Base-by-base conservation (phyloP, 306 rosid species). In the Casuarina glauca region DNA sequence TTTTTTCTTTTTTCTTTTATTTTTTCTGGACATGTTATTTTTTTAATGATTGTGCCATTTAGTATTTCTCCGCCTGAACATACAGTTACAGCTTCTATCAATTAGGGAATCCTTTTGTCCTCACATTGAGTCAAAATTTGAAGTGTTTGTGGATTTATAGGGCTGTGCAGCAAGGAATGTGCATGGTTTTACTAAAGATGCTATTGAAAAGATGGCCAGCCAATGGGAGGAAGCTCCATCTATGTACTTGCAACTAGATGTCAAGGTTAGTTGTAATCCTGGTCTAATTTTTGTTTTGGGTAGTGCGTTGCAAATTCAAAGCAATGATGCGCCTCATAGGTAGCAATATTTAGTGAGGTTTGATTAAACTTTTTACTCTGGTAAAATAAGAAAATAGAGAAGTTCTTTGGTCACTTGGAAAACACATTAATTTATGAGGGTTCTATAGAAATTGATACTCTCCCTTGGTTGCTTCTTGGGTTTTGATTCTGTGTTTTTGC, bases 121-220 rank as follows among this genome's bases (percentile, higher is more conserved):
- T 26, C 48, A 41, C 70, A 52, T 55, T 49, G 52, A 79, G 71
- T 64, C 44, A 67, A 8, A n/a, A 42, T 48, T 85, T 88, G 46
- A 77, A 52, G 35, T 79, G 70, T 82, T 69, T 82, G 51, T 73
- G 16, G 63, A 81, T 78, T 35, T 57, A 79, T 84, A 94, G 98
- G 98, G 98, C 75, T 94, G 98, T 43, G 95, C 97, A 2, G 98
- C 97, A 36, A 92, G 98, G 89, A 95, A 95, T 81, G 97, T 95
- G 74, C 98, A 95, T 73, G 89, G 97, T 73, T 92, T 92, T 79
- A 85, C 88, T 16, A 91, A 79, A 39, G 93, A 89, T 20, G 97
- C 82, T 64, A 87, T 95, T 79, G 91, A 87, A 81, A 91, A 82
- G 87, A 91, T 95, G 96, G 91, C 93, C 58, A 79, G 72, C 70